Conservation (phyloP, 441 rosid genomes). For the Brassica hybrid region DNA sequence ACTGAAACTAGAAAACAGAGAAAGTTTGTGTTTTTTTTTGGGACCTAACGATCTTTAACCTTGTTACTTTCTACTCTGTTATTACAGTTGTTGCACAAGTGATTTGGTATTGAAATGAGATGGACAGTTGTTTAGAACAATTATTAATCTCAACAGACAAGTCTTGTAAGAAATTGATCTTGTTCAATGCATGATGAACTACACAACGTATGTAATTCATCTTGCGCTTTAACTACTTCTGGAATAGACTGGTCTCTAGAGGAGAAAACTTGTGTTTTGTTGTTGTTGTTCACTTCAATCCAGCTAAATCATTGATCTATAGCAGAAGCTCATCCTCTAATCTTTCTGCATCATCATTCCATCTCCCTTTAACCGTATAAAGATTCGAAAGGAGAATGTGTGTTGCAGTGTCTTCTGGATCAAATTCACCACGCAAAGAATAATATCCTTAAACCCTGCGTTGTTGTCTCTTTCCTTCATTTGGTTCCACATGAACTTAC, state of each 20-base stretch:
- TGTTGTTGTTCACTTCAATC: constrained; percentile 56
- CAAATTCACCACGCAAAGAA: constrained; percentile 79
- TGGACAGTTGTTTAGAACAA: neutral
- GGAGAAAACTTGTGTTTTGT: constrained; percentile 50
- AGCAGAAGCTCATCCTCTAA: constrained; percentile 56
- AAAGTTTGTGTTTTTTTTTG: constrained; percentile 22
- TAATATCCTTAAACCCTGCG: constrained; percentile 77
- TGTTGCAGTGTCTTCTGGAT: constrained; percentile 51
- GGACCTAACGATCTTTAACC: constrained; percentile 10
- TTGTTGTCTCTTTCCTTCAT: constrained; percentile 57
- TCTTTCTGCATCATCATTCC: constrained; percentile 74
- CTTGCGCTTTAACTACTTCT: constrained; percentile 47
- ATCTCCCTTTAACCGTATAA: constrained; percentile 68
- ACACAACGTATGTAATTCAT: constrained; percentile 54
- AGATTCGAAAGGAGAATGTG: constrained; percentile 64
- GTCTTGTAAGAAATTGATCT: constrained; percentile 23
- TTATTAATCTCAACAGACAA: neutral
- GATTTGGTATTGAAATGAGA: constrained; percentile 20
- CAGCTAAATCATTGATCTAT: constrained; percentile 91
- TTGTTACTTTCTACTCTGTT: constrained; percentile 23
- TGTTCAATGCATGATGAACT: constrained; percentile 31
- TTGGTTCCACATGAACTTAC: constrained; percentile 67
- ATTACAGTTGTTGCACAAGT: constrained; percentile 11
- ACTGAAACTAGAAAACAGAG: constrained; percentile 28
- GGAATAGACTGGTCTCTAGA: constrained; percentile 66